These are phyloP conservation scores for Tulasnella sp. DNA, from an alignment of 768 basidiomycete genomes.

Conservation along the genomic window DNA sequence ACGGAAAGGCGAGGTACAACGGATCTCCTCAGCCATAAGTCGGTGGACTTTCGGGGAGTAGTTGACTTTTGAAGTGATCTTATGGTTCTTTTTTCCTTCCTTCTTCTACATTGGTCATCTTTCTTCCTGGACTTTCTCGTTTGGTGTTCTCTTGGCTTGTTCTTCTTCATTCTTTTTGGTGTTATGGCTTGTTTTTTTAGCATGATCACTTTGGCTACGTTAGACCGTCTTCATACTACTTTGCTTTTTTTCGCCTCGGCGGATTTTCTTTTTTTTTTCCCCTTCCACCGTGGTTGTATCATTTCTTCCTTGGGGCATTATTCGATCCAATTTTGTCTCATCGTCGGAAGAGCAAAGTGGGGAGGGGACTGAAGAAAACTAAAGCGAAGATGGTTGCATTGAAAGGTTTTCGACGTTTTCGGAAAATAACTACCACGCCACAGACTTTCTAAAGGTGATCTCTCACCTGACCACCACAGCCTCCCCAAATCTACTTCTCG, in stretches of 20 bases:
- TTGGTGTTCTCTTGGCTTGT: background rate
- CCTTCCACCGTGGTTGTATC: background rate
- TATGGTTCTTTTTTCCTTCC: background rate
- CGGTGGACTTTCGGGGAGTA: background rate
- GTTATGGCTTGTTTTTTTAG: background rate
- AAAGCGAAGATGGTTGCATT: too few relatives aligned
- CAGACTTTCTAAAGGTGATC: too few relatives aligned
- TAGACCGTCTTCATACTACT: background rate
- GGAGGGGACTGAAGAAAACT: too few relatives aligned
- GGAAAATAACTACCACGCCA: too few relatives aligned
- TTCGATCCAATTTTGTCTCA: background rate
- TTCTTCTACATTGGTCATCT: background rate
- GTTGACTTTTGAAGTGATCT: background rate
- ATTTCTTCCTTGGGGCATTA: background rate
- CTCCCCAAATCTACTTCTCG: background rate
- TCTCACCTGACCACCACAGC: too few relatives aligned
- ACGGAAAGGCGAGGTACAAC: background rate
- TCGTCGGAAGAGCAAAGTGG: background rate
- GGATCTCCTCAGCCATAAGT: background rate
- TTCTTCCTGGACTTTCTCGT: background rate
- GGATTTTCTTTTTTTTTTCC: background rate
- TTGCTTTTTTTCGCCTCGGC: background rate
- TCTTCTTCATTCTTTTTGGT: background rate
- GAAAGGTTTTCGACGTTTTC: too few relatives aligned
- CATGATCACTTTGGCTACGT: background rate